Percentiles rank a stretch among this genome's conserved stretches.
Evolutionary conservation across 805 yeast genomes (phyloP).

Genomic region (Saccharomycopsis selenospora): DNA sequence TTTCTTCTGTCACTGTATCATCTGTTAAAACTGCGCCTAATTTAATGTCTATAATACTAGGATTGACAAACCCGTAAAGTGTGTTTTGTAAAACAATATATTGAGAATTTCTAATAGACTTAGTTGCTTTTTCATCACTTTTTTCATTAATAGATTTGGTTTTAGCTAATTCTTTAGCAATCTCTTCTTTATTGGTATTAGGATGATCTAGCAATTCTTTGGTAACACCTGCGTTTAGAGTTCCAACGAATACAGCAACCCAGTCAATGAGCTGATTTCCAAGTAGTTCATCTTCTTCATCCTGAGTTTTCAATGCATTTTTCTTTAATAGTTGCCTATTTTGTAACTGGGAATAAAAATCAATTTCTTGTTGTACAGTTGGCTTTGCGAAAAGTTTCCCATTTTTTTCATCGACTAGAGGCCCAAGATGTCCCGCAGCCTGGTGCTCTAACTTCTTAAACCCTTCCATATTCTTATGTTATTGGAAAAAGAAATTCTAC

Average conservation of each 20-base stretch:
- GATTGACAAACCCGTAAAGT: constrained; percentile 50
- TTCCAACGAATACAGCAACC: constrained; percentile 63
- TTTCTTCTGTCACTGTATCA: constrained; percentile 47
- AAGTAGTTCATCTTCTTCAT: constrained; percentile 24
- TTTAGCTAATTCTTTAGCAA: constrained; percentile 24
- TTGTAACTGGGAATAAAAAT: constrained; percentile 51
- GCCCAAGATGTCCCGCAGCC: constrained; percentile 93
- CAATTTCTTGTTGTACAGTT: constrained; percentile 54
- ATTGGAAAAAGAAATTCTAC: too few species aligned
- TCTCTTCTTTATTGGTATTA: constrained; percentile 17
- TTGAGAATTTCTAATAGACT: constrained; percentile 26
- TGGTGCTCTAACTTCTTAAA: constrained; percentile 36
- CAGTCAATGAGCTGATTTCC: constrained; percentile 41
- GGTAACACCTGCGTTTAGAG: constrained; percentile 41
- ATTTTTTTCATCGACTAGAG: constrained; percentile 45
- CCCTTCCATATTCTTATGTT: constrained; percentile 12
- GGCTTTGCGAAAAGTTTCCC: constrained; percentile 73
- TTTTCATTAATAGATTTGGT: constrained; percentile 4
- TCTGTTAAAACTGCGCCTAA: constrained; percentile 59
- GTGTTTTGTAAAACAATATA: constrained; percentile 69
- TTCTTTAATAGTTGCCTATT: constrained; percentile 23
- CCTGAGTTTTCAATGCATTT: constrained; percentile 23
- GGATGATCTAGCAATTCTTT: constrained; percentile 23
- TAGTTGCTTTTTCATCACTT: background rate
- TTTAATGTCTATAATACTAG: constrained; percentile 78